Base-by-base conservation (phyloP, 345 rosid species). In the Kandelia obovata region DNA sequence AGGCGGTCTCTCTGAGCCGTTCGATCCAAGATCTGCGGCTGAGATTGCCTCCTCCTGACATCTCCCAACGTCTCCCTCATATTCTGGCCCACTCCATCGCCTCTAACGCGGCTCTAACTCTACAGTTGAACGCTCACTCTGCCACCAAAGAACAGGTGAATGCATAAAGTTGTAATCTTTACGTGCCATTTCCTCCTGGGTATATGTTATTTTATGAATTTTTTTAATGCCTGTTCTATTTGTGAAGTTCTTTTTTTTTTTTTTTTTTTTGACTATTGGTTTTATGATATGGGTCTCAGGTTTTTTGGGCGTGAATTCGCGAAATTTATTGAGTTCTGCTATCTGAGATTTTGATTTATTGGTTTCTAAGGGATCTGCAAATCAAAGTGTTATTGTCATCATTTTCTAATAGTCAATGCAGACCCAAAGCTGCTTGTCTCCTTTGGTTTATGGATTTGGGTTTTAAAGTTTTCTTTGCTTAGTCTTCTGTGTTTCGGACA, bases 31-130 rank as follows among this genome's bases (percentile, higher is more conserved):
- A 88, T 84, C 88, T 95, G 27, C 96, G 97, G 58, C 85, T 80
- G 58, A 77, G 96, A 76, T 75, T 91, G 72, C 96, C 97, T 66
- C 97, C 96, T 26, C 86, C 87, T 21, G 97, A 91, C 64, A 88
- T 91, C 79, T 81, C 96, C 51, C 89, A 87, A 80, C 97, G 97
- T 52, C 90, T 91, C 37, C 98, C 97, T 73, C 88, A 89, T 79
- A 90, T 94, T 53, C 93, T 80, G 47, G 96, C 99, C 58, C 96
- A 89, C 79, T 95, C 97, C 52, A 81, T 95, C 70, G 97, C 97
- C 49, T 95, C 96, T 73, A 87, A 85, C 69, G 96, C 93, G 3
- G 97, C 95, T 58, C 87, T 94, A 63, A 90, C 96, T 59, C 90
- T 87, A 71, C 98, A 94, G 82, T 79, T 94, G 72, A 92, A 89